Base-by-base conservation (phyloP, 164 flowering plant genomes). In the Macadamia tetraphylla region DNA sequence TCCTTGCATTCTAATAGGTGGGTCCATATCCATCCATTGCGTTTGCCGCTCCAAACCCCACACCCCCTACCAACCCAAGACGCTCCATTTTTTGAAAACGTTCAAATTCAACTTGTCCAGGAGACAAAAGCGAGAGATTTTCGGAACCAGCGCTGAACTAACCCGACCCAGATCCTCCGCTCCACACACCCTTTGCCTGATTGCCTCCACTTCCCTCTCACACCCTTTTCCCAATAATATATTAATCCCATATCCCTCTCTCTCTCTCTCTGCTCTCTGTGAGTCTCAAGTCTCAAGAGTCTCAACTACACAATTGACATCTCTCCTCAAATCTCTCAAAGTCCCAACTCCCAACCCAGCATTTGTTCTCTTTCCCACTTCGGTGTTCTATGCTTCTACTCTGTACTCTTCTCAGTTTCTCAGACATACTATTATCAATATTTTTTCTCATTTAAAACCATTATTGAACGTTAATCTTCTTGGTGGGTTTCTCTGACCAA, bases 91-190 rank as follows among this genome's bases (percentile, higher is more conserved):
- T 49, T 49, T 35, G 40, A 35, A 35, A 35, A 14, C 3, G 53
- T 49, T 49, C 53, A 49, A 49, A 35, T 35, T 35, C 40, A 35
- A 35, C 3, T 2, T 35, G 40, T 35, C 5, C 40, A 35, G 40
- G 40, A 2, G 40, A 35, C 40, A 35, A 2, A 35, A 2, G 3
- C 3, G 40, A 35, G 40, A 35, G 3, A 35, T 10, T 10, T 49
- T 49, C 53, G 53, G 8, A 49, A 10, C 15, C 11, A 10, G 53
- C 53, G 11, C 53, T 49, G 14, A 5, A 10, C 67, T 44, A 59
- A 52, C 67, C 67, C 67, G 18, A 65, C 59, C 67, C 67, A 30
- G 30, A 65, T 51, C 59, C 55, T 65, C 59, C 43, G 67, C 42
- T 30, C 67, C 18, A 12, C 44, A 32, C 8, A 32, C 8, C 13